Percentiles rank a stretch among this genome's conserved stretches.
Conservation (phyloP, 2,329 filamentous ascomycete genomes). For the Cordyceps fumosorosea region DNA sequence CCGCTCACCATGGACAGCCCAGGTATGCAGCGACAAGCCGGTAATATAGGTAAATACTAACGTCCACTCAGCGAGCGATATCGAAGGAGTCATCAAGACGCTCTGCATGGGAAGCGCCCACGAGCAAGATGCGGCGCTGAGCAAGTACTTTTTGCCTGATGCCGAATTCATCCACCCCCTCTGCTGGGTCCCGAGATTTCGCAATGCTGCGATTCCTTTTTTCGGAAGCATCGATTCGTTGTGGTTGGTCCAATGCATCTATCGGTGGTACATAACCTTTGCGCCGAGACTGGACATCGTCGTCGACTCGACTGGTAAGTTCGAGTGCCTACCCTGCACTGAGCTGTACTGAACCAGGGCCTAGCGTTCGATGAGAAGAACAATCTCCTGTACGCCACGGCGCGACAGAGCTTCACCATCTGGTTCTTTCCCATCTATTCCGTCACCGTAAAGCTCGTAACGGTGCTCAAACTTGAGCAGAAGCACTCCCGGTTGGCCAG, state of each 20-base stretch:
- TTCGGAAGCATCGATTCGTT: conserved; percentile 51
- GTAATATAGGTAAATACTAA: not conserved
- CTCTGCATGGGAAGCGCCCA: conserved; percentile 62
- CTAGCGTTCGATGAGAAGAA: conserved; percentile 61
- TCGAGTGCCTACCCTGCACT: not conserved
- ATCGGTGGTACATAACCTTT: conserved; percentile 78
- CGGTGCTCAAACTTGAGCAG: conserved; percentile 56
- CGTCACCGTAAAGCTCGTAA: conserved; percentile 60
- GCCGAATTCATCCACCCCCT: conserved; percentile 75
- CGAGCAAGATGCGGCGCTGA: conserved; percentile 58
- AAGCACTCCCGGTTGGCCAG: conserved; percentile 26
- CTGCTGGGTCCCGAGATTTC: conserved; percentile 58
- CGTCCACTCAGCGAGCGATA: conserved; percentile 33
- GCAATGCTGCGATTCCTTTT: conserved; percentile 33
- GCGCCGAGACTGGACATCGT: conserved; percentile 64
- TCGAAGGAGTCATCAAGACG: conserved; percentile 57
- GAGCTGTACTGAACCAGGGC: not conserved
- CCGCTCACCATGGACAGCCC: conserved; percentile 34
- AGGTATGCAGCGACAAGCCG: conserved; percentile 24
- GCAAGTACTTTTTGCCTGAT: conserved; percentile 65
- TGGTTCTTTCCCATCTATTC: conserved; percentile 73
- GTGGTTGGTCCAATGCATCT: conserved; percentile 61
- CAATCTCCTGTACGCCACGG: conserved; percentile 63
- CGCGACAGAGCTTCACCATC: conserved; percentile 69
- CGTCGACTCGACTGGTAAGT: conserved; percentile 51